A percentile compares a stretch with the other conserved stretches of the same genome.
Conservation (phyloP, 2,329 filamentous ascomycete genomes). For the Calonectria pseudoturangicola region DNA sequence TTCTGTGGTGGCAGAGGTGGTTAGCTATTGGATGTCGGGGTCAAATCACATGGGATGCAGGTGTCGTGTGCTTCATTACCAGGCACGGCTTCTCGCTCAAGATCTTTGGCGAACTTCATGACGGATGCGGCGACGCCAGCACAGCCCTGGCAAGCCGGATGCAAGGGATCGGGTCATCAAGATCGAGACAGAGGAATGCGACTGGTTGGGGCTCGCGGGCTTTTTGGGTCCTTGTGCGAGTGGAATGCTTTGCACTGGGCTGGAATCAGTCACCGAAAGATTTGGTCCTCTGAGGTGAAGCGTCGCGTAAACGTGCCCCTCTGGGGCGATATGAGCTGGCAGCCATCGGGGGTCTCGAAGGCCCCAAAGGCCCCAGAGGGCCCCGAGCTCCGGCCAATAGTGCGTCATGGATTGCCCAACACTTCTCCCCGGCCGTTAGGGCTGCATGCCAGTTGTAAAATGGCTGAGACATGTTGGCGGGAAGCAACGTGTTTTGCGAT, state of each 20-base stretch:
- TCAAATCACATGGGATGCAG: conserved; percentile 14
- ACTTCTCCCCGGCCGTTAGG: conserved; percentile 13
- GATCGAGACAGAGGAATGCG: conserved; percentile 25
- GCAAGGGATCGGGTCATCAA: conserved; percentile 45
- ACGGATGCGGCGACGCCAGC: conserved; percentile 43
- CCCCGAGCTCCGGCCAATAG: conserved; percentile 22
- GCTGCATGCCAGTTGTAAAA: conserved; percentile 3
- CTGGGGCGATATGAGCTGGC: conserved; percentile 21
- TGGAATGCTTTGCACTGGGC: conserved; percentile 23
- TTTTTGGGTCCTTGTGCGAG: conserved; percentile 10
- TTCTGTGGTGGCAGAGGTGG: conserved; percentile 68
- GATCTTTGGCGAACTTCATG: conserved; percentile 84
- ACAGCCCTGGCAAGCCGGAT: conserved; percentile 35
- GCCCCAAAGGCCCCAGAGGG: background rate
- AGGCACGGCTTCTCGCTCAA: conserved; percentile 91
- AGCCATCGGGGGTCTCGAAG: background rate
- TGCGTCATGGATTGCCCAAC: conserved; percentile 26
- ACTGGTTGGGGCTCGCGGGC: conserved; percentile 9
- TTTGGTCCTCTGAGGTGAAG: conserved; percentile 26
- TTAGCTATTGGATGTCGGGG: conserved; percentile 32
- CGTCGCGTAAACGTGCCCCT: conserved; percentile 47
- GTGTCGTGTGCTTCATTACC: conserved; percentile 66
- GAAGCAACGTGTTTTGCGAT: conserved; percentile 19
- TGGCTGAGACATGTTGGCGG: conserved; percentile 31
- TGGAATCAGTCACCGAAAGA: conserved; percentile 31